Base-by-base conservation (phyloP, 2,329 filamentous ascomycete genomes). In the Grosmannia penicillata region DNA sequence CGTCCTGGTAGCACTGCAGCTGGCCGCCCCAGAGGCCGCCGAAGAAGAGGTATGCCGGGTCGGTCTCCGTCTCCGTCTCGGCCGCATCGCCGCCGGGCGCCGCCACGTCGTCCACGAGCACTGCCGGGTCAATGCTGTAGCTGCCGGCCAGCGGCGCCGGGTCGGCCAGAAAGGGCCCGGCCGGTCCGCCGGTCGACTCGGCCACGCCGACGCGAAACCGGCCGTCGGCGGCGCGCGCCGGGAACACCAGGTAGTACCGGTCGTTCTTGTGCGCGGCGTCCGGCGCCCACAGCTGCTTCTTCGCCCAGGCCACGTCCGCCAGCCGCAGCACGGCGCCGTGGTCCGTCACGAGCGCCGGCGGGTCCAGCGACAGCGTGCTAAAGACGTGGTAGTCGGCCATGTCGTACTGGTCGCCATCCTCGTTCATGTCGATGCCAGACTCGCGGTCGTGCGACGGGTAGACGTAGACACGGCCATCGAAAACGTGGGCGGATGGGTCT, bases 381-480 rank as follows among this genome's bases (percentile, higher is more conserved):
- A 86, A 77, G 54, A 87, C 82, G 57, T 86, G 81, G 66, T 87
- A 87, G 62, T 87, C 82, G 40, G 62, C 68, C 82, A 86, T 87
- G 61, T 84, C 82, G 56, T 85, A 86, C 55, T 86, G 82, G 60
- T 85, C 81, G 53, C 82, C 82, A 66, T 85, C 84, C 66, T 86
- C 81, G 61, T 87, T 86, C 65, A 80, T 78, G 41, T 70, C 41
- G 55, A 84, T 82, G 56, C 75, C 70, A 6, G 78, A 82, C 56
- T 83, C 77, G 47, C 79, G 72, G 58, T 87, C 81, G 59, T 87
- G 81, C 18, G 80, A 86, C 17, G 82, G 81, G 61, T 86, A 87
- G 58, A 87, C 72, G 63, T 84, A 87, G 43, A 87, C 59, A 47
- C 69, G 76, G 55, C 68, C 70, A 45, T 84, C 75, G 62, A 86